A percentile compares a stretch with the other conserved stretches of the same genome.
Conservation (phyloP, 371 early-diverging fungal species). For the Basidiobolus heterosporus region DNA sequence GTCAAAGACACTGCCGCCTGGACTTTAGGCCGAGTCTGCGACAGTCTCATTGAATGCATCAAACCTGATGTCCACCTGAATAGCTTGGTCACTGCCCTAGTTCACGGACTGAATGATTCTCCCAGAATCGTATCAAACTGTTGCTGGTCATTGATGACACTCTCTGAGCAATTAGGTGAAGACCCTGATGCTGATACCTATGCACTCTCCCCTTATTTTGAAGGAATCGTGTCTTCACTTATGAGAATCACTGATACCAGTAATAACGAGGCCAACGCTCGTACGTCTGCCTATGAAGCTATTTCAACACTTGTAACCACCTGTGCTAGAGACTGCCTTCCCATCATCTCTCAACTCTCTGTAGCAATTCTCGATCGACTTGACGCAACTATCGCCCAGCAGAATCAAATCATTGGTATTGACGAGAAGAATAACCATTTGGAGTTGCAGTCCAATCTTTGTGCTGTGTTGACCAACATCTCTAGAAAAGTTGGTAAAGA, state of each 20-base stretch:
- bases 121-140: constrained; percentile 82
- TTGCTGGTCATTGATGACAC: constrained; percentile 82
- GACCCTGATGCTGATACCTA: constrained; percentile 36
- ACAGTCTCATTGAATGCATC: constrained; percentile 49
- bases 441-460: constrained; percentile 79
- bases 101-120: constrained; percentile 62
- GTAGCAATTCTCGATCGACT: constrained; percentile 59
- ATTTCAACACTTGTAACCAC: constrained; percentile 56
- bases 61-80: constrained; percentile 54
- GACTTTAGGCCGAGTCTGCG: constrained; percentile 85
- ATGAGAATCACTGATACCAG: constrained; percentile 48
- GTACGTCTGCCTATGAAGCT: constrained; percentile 85
- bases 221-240: constrained; percentile 54
- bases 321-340: constrained; percentile 57
- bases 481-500: constrained; percentile 54
- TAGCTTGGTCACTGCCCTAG: constrained; percentile 53
- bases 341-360: constrained; percentile 49
- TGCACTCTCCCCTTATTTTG: constrained; percentile 63
- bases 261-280: constrained; percentile 58
- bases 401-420: constrained; percentile 51
- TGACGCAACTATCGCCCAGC: constrained; percentile 36
- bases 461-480: constrained; percentile 67
- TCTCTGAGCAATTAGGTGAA: constrained; percentile 56
- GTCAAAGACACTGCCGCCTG: constrained; percentile 93
- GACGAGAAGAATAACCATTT: constrained; percentile 65